Evolutionary conservation across 176 grass and related monocot species (phyloP).

Genomic region (Avena insularis): DNA sequence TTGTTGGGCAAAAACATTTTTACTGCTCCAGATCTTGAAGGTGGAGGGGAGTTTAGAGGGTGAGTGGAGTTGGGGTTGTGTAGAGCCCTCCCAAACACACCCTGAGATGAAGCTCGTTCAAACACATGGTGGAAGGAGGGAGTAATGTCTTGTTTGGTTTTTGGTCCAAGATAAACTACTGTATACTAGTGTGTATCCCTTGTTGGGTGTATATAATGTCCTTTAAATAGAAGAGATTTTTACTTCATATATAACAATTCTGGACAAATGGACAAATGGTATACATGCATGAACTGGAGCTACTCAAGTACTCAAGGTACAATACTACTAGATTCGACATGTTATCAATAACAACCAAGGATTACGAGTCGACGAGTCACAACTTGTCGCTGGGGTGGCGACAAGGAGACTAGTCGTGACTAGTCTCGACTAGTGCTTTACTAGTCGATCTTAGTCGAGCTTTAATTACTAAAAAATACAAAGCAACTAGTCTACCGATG

Average conservation of each 20-base stretch:
- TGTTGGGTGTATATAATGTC: neutral
- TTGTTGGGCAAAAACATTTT: too few relatives aligned
- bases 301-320: slow-evolving; percentile 3
- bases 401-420: too few relatives aligned
- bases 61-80: too few relatives aligned
- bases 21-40: too few relatives aligned
- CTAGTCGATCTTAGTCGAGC: too few relatives aligned
- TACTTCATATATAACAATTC: slow-evolving; percentile 18
- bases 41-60: too few relatives aligned
- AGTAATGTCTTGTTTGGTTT: neutral
- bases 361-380: too few relatives aligned
- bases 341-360: neutral
- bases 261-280: neutral
- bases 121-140: slow-evolving; percentile 4
- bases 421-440: too few relatives aligned
- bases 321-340: neutral
- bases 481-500: too few relatives aligned
- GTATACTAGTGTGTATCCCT: neutral
- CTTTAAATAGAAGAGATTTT: neutral
- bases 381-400: too few relatives aligned
- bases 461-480: too few relatives aligned
- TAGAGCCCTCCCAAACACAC: too few relatives aligned
- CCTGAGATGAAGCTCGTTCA: neutral
- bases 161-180: neutral
- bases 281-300: slow-evolving; percentile 1